Base-by-base conservation (phyloP, 2,329 filamentous ascomycete species). In the Fusarium secorum region DNA sequence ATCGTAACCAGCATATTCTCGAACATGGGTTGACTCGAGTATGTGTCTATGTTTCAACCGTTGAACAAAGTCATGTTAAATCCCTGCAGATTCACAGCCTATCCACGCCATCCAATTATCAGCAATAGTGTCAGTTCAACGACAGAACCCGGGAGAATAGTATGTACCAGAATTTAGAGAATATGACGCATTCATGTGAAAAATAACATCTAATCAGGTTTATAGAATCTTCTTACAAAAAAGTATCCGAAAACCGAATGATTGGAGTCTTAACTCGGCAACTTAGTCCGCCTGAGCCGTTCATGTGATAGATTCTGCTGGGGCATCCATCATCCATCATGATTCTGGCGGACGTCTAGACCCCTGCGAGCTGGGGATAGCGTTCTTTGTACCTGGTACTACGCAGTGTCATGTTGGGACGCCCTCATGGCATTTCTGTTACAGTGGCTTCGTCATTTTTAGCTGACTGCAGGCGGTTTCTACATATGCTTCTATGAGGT, bases 231-330 rank as follows among this genome's bases (percentile, higher is more conserved):
- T n/a, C 18, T 56, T 48, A 28, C 30, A 48, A 26, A 35, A 48
- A 33, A 11, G 14, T 18, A 26, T 35, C 33, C 28, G n/a, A 49
- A 54, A 65, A 36, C 53, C 46, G 65, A 68, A 60, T 30, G 59
- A 60, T 49, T 68, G 26, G 44, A 59, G 46, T 54, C 53, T 54
- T 36, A 51, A 70, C 49, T 61, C 66, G 66, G 66, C 38, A 57
- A 69, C 60, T 56, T 46, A 55, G 66, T 60, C 66, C 55, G 52
- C 41, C 44, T 55, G 68, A 64, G 41, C 51, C 60, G 62, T 70
- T 52, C 68, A 71, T 71, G 69, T 71, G 69, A 71, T 72, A 56
- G 56, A 71, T 72, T 70, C 60, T 57, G 68, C 60, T 66, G 68
- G 69, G 68, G 64, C 60, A 35, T 58, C 60, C 56, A 53, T 61